Percentiles rank a stretch among this genome's conserved stretches.
Evolutionary conservation across 805 yeast genomes (phyloP).

Genomic region (Suhomyces xylopsoci): DNA sequence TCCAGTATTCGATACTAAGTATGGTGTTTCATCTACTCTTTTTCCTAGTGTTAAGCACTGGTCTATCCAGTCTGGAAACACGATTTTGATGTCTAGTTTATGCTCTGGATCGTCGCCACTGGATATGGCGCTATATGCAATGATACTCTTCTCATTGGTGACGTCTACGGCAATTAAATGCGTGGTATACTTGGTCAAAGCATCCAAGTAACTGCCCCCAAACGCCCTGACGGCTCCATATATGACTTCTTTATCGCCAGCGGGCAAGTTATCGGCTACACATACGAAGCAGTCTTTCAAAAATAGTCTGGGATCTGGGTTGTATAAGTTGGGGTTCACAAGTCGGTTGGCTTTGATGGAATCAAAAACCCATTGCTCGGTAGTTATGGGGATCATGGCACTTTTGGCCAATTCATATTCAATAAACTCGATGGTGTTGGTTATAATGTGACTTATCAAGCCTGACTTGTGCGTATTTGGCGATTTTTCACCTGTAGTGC

Average conservation of each 20-base stretch:
- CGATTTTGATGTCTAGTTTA: slow-evolving; percentile 51
- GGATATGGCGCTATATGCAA: slow-evolving; percentile 43
- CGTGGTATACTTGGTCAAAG: slow-evolving; percentile 67
- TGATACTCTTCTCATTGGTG: slow-evolving; percentile 55
- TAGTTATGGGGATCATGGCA: slow-evolving; percentile 64
- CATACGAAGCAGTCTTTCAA: slow-evolving; percentile 62
- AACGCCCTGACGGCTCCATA: slow-evolving; percentile 65
- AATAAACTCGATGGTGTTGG: slow-evolving; percentile 50
- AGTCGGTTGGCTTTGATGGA: slow-evolving; percentile 40
- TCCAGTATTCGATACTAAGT: slow-evolving; percentile 38
- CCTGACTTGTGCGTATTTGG: neutral
- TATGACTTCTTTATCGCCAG: slow-evolving; percentile 63
- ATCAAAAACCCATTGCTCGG: slow-evolving; percentile 57
- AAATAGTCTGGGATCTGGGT: slow-evolving; percentile 69
- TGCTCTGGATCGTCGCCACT: slow-evolving; percentile 10
- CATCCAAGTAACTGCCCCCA: slow-evolving; percentile 73
- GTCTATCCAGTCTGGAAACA: slow-evolving; percentile 78
- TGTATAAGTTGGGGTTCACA: slow-evolving; percentile 54
- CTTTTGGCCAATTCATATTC: slow-evolving; percentile 46
- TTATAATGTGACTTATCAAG: slow-evolving; percentile 47
- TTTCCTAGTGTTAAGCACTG: slow-evolving; percentile 57
- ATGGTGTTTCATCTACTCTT: slow-evolving; percentile 51
- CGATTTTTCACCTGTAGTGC: neutral
- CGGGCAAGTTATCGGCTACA: slow-evolving; percentile 52
- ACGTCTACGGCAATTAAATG: slow-evolving; percentile 64